Evolutionary conservation across 75 land plant species (phyloP).

Genomic region (Cryptomeria japonica): DNA sequence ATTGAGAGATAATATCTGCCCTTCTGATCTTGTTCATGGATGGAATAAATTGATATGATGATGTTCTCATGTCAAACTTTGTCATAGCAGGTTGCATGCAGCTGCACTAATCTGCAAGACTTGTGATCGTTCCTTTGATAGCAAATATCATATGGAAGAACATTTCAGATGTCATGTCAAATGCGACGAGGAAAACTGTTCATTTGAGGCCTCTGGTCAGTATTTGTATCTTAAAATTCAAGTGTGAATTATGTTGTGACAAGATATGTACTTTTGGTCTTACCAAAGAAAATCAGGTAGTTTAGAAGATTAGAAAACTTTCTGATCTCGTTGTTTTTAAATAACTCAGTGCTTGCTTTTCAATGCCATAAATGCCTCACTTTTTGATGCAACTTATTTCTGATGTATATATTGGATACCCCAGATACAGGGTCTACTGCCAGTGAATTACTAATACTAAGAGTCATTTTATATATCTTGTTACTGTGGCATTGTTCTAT

Average conservation of each 20-base stretch:
- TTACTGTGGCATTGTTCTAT: not conserved
- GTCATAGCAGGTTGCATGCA: conserved; percentile 5
- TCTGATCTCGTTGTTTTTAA: not conserved
- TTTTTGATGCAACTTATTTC: not conserved
- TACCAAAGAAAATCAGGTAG: not conserved
- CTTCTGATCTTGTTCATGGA: not conserved
- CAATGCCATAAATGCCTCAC: not conserved
- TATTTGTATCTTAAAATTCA: conserved; percentile 1
- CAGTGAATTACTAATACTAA: not conserved
- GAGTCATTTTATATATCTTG: not conserved
- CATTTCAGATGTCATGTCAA: conserved; percentile 1
- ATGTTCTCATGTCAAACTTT: not conserved
- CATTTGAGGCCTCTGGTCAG: conserved; percentile 12
- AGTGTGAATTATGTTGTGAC: not conserved
- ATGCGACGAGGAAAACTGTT: conserved; percentile 2
- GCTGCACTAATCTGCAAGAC: conserved; percentile 6
- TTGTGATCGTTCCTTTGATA: not conserved
- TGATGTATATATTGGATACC: not conserved
- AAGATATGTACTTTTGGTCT: not conserved
- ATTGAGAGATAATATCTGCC: not conserved
- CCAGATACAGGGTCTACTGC: not conserved
- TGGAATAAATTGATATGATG: not conserved
- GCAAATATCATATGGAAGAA: not conserved
- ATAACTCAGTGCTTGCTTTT: not conserved
- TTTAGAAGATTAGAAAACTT: not conserved